Evolutionary conservation across 257 asterid genomes (phyloP).

Genomic region (Nicotiana tabacum): DNA sequence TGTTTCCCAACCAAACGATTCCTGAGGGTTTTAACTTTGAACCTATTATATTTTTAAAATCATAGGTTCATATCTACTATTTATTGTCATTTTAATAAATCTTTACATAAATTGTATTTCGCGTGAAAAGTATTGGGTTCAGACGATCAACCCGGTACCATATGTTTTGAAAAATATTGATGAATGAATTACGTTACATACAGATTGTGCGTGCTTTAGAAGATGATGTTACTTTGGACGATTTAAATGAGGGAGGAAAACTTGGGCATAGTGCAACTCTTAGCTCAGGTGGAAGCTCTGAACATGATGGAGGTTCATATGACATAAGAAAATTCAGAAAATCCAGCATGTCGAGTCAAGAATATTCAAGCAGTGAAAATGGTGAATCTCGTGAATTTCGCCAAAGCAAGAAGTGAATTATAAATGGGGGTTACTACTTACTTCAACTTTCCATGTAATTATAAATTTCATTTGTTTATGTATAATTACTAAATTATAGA

Average conservation of each 20-base stretch:
- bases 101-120: too few relatives aligned
- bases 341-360: slow-evolving; percentile 53
- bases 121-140: too few relatives aligned
- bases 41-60: too few relatives aligned
- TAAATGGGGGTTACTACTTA: background rate
- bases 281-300: slow-evolving; percentile 49
- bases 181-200: background rate
- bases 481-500: background rate
- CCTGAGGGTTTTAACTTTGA: too few relatives aligned
- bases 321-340: slow-evolving; percentile 31
- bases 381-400: slow-evolving; percentile 33
- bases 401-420: slow-evolving; percentile 10
- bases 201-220: slow-evolving; percentile 82
- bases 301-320: slow-evolving; percentile 28
- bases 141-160: too few relatives aligned
- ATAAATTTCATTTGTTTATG: slow-evolving; percentile 10
- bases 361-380: slow-evolving; percentile 50
- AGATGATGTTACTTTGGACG: slow-evolving; percentile 71
- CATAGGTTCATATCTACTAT: too few relatives aligned
- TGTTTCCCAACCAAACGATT: too few relatives aligned
- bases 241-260: slow-evolving; percentile 42
- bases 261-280: slow-evolving; percentile 27
- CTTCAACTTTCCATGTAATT: background rate
- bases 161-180: background rate
- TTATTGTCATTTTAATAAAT: too few relatives aligned